A percentile compares a stretch with the other conserved stretches of the same genome.
phyloP scores from a whole-genome alignment of 139 green algal genomes.

The Eudorina sp. region DNA sequence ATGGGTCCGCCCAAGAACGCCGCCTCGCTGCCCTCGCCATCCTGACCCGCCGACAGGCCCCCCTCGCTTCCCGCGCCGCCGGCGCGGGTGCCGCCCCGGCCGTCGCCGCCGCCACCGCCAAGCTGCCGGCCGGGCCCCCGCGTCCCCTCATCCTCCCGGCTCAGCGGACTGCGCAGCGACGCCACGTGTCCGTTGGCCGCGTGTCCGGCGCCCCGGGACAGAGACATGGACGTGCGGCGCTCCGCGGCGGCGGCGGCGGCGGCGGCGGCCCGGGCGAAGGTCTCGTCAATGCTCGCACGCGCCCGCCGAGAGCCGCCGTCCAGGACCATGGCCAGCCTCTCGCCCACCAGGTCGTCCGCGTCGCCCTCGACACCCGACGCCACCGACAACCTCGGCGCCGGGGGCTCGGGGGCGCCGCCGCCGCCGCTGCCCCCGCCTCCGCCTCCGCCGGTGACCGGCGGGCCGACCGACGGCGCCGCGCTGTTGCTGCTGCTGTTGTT shows the following conservation, averaged over 20 bases:
- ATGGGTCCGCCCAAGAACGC: not conserved
- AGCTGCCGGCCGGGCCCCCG: too few species aligned
- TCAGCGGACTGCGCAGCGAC: too few species aligned
- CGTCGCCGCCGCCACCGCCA: not conserved
- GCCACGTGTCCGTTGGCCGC: too few species aligned
- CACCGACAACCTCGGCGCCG: too few species aligned
- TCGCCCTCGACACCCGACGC: constrained; percentile 21
- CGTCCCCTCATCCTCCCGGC: too few species aligned
- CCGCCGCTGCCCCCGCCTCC: not conserved
- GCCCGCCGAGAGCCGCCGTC: not conserved
- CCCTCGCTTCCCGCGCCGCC: not conserved
- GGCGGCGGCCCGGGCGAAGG: too few species aligned
- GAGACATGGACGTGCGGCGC: too few species aligned
- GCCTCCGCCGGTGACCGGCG: too few species aligned
- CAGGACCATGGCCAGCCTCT: constrained; percentile 27
- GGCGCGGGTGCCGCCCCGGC: not conserved
- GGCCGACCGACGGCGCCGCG: too few species aligned
- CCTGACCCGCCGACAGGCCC: not conserved
- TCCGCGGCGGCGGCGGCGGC: too few species aligned
- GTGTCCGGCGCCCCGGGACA: too few species aligned
- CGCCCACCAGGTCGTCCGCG: constrained; percentile 38
- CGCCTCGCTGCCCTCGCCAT: not conserved
- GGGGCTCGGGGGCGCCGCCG: too few species aligned
- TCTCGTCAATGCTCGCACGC: not conserved
- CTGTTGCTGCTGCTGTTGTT: not conserved